These are phyloP conservation scores for Dacryopinax spathularia DNA, from an alignment of 768 basidiomycete genomes.

Conservation along the genomic window DNA sequence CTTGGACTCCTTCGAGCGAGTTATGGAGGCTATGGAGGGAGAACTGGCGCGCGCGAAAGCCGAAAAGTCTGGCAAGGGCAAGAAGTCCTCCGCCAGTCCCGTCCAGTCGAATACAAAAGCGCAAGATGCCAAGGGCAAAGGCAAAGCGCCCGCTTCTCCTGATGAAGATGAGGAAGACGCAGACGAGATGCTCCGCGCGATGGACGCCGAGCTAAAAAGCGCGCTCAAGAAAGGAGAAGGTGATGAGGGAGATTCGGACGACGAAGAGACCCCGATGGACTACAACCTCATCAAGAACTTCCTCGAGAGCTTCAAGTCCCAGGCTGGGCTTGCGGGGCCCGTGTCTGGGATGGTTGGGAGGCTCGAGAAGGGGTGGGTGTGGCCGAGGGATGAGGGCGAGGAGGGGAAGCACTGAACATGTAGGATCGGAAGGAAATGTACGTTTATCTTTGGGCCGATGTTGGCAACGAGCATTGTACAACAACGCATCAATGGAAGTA, in stretches of 20 bases:
- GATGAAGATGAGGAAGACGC: constrained; percentile 33
- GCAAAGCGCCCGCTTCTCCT: constrained; percentile 8
- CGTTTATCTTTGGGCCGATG: too few species aligned
- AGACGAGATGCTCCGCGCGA: constrained; percentile 38
- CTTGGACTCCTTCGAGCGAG: constrained; percentile 83
- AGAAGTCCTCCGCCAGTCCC: not conserved
- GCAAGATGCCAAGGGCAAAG: not conserved
- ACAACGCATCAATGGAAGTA: too few species aligned
- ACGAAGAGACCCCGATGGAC: constrained; percentile 40
- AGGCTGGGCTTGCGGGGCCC: constrained; percentile 78
- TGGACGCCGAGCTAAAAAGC: constrained; percentile 74
- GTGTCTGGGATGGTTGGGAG: constrained; percentile 81
- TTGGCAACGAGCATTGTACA: too few species aligned
- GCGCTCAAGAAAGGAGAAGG: constrained; percentile 41
- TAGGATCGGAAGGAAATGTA: too few species aligned
- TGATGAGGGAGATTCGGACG: constrained; percentile 34
- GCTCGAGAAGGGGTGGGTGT: constrained; percentile 54
- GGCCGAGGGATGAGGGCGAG: constrained; percentile 49
- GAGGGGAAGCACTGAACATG: too few species aligned
- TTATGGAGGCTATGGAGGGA: constrained; percentile 90
- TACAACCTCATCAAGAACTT: constrained; percentile 94
- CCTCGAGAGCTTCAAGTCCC: constrained; percentile 88
- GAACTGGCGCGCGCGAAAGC: constrained; percentile 44
- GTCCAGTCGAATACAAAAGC: constrained; percentile 26
- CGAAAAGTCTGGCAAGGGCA: constrained; percentile 7